These are phyloP conservation scores for Stephanodiscus triporus DNA, from an alignment of 108 stramenopile genomes.

Conservation along the genomic window DNA sequence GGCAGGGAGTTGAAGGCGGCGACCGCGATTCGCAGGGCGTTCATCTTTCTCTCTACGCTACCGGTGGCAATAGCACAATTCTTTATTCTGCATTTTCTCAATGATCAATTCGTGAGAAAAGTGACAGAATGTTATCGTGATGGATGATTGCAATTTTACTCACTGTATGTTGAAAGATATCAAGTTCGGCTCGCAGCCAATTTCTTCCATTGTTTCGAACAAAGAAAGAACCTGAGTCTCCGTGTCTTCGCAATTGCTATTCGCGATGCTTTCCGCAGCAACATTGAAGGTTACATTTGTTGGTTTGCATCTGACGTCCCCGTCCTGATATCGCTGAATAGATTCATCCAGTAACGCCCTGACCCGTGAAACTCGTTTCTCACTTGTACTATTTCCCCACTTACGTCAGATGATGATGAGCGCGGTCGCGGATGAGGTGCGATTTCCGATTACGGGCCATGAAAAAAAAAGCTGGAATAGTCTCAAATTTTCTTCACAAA, in stretches of 20 bases:
- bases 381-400: constrained; percentile 36
- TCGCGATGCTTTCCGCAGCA: constrained; percentile 23
- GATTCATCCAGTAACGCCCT: constrained; percentile 29
- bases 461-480: background rate
- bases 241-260: constrained; percentile 20
- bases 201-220: constrained; percentile 39
- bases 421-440: background rate
- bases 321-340: constrained; percentile 28
- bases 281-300: constrained; percentile 23
- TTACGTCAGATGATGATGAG: background rate
- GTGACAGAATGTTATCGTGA: background rate
- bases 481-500: background rate
- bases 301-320: constrained; percentile 27
- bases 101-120: background rate
- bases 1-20: constrained; percentile 35
- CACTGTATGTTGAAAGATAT: constrained; percentile 48
- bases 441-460: background rate
- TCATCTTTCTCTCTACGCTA: constrained; percentile 17
- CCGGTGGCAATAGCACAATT: constrained; percentile 29
- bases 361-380: constrained; percentile 24
- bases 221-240: constrained; percentile 30
- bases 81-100: constrained; percentile 21
- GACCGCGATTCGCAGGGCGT: constrained; percentile 39
- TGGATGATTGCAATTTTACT: constrained; percentile 12
- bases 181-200: constrained; percentile 33